These are phyloP conservation scores for Cicer arietinum DNA, from an alignment of 306 rosid genomes.

Conservation along the genomic window DNA sequence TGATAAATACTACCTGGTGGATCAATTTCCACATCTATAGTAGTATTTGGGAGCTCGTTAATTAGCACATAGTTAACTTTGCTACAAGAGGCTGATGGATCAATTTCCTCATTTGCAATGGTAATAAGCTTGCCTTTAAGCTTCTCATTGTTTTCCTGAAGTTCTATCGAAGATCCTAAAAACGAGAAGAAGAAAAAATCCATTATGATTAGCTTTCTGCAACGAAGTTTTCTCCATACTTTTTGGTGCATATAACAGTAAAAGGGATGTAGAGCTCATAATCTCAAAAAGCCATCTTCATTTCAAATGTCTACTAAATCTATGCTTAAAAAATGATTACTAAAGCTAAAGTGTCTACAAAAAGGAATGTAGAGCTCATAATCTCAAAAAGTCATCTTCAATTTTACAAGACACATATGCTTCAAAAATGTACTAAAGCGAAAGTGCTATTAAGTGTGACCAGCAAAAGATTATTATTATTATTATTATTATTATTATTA, in stretches of 20 bases:
- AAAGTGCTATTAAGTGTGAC: background rate
- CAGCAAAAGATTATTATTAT: background rate
- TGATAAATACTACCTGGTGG: background rate
- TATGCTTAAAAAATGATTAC: background rate
- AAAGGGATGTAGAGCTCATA: too few relatives aligned
- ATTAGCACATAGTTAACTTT: constrained; percentile 33
- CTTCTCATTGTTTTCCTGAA: too few relatives aligned
- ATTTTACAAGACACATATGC: too few relatives aligned
- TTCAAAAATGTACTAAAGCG: background rate
- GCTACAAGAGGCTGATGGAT: background rate
- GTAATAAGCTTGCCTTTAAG: too few relatives aligned
- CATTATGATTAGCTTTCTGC: background rate
- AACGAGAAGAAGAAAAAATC: too few relatives aligned
- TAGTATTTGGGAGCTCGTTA: constrained; percentile 43
- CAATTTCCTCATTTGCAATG: constrained; percentile 1
- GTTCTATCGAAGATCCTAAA: too few relatives aligned
- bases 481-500: too few relatives aligned
- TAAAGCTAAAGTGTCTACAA: background rate
- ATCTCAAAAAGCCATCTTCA: too few relatives aligned
- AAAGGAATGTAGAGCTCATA: too few relatives aligned
- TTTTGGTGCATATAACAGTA: too few relatives aligned
- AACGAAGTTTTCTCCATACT: background rate
- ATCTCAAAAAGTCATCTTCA: too few relatives aligned
- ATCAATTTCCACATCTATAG: constrained; percentile 42
- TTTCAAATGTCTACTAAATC: background rate